Evolutionary conservation across 306 rosid genomes (phyloP).

Genomic region (Luffa aegyptiaca): DNA sequence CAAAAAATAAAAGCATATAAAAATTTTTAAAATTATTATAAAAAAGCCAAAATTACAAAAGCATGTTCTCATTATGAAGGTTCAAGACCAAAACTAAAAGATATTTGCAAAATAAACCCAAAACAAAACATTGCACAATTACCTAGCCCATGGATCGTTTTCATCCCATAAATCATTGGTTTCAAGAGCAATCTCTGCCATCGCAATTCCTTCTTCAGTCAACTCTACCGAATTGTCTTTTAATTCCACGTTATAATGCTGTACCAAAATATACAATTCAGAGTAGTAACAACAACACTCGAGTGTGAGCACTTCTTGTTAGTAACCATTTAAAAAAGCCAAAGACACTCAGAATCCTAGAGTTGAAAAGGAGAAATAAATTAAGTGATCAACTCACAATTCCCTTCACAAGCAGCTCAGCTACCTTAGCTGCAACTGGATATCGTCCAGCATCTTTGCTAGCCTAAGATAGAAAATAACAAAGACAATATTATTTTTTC

Average conservation of each 20-base stretch:
- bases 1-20: background rate
- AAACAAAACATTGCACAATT: constrained; percentile 15
- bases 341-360: constrained; percentile 5
- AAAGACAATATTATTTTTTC: background rate
- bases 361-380: constrained; percentile 4
- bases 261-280: constrained; percentile 14
- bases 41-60: background rate
- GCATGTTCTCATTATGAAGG: background rate
- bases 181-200: constrained; percentile 94
- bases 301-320: background rate
- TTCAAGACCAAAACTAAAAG: background rate
- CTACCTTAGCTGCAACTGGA: constrained; percentile 97
- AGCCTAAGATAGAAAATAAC: constrained; percentile 51
- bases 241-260: constrained; percentile 88
- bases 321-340: background rate
- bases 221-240: constrained; percentile 88
- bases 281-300: background rate
- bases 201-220: constrained; percentile 93
- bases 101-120: background rate
- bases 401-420: constrained; percentile 67
- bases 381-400: constrained; percentile 45
- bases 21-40: background rate
- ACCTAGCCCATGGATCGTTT: constrained; percentile 99
- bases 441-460: constrained; percentile 88
- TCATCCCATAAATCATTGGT: constrained; percentile 97